Evolutionary conservation across 768 basidiomycete genomes (phyloP).

Genomic region (Mycena olivaceomarginata): DNA sequence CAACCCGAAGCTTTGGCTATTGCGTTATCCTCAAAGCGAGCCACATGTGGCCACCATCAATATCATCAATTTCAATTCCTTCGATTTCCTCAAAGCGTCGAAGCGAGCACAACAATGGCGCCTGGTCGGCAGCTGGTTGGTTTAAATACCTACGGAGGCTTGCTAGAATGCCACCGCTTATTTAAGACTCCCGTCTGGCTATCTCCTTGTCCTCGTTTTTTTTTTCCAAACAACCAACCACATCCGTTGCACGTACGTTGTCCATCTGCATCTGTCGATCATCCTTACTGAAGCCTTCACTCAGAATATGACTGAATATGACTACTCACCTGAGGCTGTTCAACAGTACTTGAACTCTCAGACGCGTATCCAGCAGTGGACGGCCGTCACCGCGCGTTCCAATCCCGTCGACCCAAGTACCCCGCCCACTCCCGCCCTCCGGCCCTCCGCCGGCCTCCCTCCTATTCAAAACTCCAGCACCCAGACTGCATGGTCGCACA

Average conservation of each 20-base stretch:
- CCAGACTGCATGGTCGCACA: conserved; percentile 1
- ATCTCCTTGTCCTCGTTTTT: background rate
- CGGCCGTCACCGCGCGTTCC: conserved; percentile 54
- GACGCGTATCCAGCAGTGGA: conserved; percentile 68
- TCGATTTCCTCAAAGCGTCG: background rate
- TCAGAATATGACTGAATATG: conserved; percentile 74
- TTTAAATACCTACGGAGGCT: background rate
- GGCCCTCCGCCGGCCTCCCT: background rate
- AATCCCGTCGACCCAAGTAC: conserved; percentile 54
- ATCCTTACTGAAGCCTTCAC: background rate
- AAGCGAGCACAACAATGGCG: background rate
- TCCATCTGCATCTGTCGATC: background rate
- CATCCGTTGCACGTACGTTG: background rate
- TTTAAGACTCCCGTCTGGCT: background rate
- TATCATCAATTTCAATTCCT: background rate
- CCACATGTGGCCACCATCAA: background rate
- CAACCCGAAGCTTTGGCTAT: too few species aligned
- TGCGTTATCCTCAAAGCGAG: background rate
- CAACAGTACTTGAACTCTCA: conserved; percentile 69
- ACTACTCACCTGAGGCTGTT: conserved; percentile 74
- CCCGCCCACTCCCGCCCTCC: conserved; percentile 55
- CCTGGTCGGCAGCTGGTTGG: background rate
- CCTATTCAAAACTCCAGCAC: background rate
- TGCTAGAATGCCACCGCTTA: background rate
- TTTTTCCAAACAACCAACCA: background rate